A percentile compares a stretch with the other conserved stretches of the same genome.
Conservation (phyloP, 2,329 filamentous ascomycete genomes). For the Beauveria australis region DNA sequence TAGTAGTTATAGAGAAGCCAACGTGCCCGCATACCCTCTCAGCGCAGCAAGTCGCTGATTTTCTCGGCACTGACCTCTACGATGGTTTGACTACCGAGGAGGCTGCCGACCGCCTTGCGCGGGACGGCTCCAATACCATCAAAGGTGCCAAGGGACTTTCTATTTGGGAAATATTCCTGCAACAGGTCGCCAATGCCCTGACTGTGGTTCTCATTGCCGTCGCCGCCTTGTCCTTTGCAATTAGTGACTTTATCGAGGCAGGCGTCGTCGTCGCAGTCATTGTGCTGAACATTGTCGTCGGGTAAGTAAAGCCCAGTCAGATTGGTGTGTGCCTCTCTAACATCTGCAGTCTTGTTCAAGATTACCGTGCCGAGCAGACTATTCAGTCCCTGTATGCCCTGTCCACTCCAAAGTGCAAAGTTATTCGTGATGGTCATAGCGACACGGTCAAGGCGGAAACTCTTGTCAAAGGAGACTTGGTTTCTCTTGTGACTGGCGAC, state of each 20-base stretch:
- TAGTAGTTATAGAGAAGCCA: slow-evolving; percentile 28
- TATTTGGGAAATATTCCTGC: slow-evolving; percentile 66
- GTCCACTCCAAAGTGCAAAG: slow-evolving; percentile 51
- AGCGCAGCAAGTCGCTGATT: slow-evolving; percentile 25
- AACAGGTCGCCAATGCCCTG: slow-evolving; percentile 69
- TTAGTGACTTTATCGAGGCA: slow-evolving; percentile 55
- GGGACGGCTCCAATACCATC: slow-evolving; percentile 63
- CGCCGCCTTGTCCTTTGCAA: slow-evolving; percentile 61
- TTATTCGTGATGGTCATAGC: slow-evolving; percentile 44
- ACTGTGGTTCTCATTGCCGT: slow-evolving; percentile 68
- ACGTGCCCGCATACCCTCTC: slow-evolving; percentile 28
- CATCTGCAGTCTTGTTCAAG: slow-evolving; percentile 43
- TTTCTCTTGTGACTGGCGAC: slow-evolving; percentile 55
- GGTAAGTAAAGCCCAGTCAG: slow-evolving; percentile 30
- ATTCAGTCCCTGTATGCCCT: slow-evolving; percentile 53
- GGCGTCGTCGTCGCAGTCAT: slow-evolving; percentile 57
- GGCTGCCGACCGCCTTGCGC: slow-evolving; percentile 55
- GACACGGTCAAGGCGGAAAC: slow-evolving; percentile 45
- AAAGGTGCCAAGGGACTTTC: slow-evolving; percentile 64
- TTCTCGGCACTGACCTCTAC: slow-evolving; percentile 34
- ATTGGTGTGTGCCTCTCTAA: neutral
- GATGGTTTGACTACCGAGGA: slow-evolving; percentile 57
- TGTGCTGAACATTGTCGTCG: slow-evolving; percentile 58
- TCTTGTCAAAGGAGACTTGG: slow-evolving; percentile 60
- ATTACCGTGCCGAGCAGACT: slow-evolving; percentile 53